phyloP scores from a whole-genome alignment of 805 yeast species.

The Kazachstania viticola region DNA sequence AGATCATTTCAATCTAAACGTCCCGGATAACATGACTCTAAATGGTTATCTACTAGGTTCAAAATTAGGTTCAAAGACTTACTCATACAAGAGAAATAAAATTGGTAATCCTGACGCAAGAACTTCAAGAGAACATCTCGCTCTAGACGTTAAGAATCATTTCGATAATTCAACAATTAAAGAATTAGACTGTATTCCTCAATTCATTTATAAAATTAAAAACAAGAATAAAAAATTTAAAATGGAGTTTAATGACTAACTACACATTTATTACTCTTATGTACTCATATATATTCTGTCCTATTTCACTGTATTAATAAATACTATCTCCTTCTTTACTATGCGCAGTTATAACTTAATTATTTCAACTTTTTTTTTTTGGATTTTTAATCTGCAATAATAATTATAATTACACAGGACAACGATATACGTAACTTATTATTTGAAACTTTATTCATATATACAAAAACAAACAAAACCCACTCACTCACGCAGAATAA shows the following conservation, averaged over 20 bases:
- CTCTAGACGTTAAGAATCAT: constrained; percentile 54
- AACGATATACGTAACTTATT: no score
- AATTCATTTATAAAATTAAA: constrained; percentile 75
- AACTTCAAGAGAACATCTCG: constrained; percentile 48
- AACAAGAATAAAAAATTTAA: constrained; percentile 45
- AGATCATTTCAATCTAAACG: constrained; percentile 41
- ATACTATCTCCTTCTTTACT: background rate
- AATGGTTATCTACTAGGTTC: constrained; percentile 63
- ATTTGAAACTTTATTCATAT: no score
- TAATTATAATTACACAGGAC: no score
- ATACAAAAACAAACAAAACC: no score
- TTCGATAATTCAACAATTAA: constrained; percentile 47
- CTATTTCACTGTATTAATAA: no score
- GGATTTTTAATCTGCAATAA: no score
- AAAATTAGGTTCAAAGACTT: constrained; percentile 63
- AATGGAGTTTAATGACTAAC: constrained; percentile 28
- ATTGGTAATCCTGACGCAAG: constrained; percentile 26
- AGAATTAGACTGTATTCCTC: constrained; percentile 80
- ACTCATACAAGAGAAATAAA: constrained; percentile 19
- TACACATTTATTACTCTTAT: no score
- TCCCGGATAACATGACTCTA: constrained; percentile 51
- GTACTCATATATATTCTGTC: no score
- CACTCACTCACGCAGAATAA: no score
- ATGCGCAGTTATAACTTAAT: no score
- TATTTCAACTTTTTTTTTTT: no score